Evolutionary conservation across 129 eudicot species (phyloP), one percentile per base, ranked within the genome.

Genomic region (Rutidosis leptorrhynchoides): DNA sequence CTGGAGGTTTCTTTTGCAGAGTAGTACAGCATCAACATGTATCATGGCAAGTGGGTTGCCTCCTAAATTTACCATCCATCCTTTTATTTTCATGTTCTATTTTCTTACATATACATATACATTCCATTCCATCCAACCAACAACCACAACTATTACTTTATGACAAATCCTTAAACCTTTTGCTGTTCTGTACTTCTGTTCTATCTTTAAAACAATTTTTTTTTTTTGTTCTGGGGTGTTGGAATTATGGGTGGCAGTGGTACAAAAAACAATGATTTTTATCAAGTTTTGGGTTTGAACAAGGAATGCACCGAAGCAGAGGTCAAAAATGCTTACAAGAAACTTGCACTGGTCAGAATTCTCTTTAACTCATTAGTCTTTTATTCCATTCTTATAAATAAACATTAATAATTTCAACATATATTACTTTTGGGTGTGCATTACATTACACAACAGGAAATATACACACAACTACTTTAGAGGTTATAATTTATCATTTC

Each of bases 281-380:
- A 92, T 69, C 58, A 76, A 0, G 85, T 92, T 62, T 70, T 92
- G 77, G 96, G 95, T 10, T 74, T 92, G 80, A 80, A 78, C 67
- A 92, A 85, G 67, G 95, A 88, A 70, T 88, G 96, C 89, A 77
- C 85, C 12, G 70, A 80, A 19, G 75, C 76, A 3, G 95, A 87
- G 48, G 87, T 87, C 67, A 87, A 69, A 74, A 71, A 52, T 71
- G 95, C 98, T 72, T 92, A 92, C 87, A 88, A 83, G 87, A 92
- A 88, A 76, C 90, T 92, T 72, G 98, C 98, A 40, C 71, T 88
- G 89, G 98, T 92, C 43, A 67, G 85, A 72, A 24, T 28, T 48
- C 29, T 68, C 2, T 56, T 22, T 45, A 23, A 16, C 57, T 27
- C 19, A 17, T 46, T 1, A n/a, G 2, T 37, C 54, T 49, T 30